Base-by-base conservation (phyloP, 768 basidiomycete species). In the Trametes coccinea region DNA sequence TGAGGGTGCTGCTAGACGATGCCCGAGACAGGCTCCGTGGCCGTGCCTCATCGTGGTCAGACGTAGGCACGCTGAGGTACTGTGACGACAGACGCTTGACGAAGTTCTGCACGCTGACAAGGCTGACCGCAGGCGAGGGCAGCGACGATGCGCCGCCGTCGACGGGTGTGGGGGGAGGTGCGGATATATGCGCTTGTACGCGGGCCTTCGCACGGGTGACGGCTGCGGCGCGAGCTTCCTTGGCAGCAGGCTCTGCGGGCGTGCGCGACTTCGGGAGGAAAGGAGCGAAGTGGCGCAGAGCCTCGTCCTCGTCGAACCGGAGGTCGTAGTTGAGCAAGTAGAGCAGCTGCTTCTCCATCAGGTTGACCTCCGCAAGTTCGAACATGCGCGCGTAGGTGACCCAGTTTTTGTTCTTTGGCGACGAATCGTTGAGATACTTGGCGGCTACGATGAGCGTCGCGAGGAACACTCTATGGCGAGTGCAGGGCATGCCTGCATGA, bases 331-430 rank as follows among this genome's bases (percentile, higher is more conserved):
- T 92, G 68, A 99, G 86, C 60, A 98, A 80, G 74, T 84, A 89
- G 56, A 99, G 86, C 31, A 99, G 84, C 76, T 99, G 94, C 77
- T 88, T 91, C 78, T 99, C 96, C 96, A 98, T 98, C 63, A 95
- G 81, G 75, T 95, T 97, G 74, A 98, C 87, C 77, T 93, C 91
- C 10, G 78, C 74, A 53, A 86, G 76, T 71, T 90, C 86, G 77
- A 93, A 95, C 65, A 91, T 77, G 45, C 79, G 77, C 16, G 87
- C 89, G 72, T 94, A 92, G 50, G 77, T 76, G 58, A 88, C 84
- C 96, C 96, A 99, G 79, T 97, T 92, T 73, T 83, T 82, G 79
- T 98, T 99, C 82, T 95, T 96, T 3, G 93, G 93, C 47, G 90
- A 89, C n/a, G 90, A 90, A 75, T 95, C 93, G 75, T 99, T 97